These are phyloP conservation scores for Chenopodium suecicum DNA, from an alignment of 148 eudicot species.

Conservation along the genomic window DNA sequence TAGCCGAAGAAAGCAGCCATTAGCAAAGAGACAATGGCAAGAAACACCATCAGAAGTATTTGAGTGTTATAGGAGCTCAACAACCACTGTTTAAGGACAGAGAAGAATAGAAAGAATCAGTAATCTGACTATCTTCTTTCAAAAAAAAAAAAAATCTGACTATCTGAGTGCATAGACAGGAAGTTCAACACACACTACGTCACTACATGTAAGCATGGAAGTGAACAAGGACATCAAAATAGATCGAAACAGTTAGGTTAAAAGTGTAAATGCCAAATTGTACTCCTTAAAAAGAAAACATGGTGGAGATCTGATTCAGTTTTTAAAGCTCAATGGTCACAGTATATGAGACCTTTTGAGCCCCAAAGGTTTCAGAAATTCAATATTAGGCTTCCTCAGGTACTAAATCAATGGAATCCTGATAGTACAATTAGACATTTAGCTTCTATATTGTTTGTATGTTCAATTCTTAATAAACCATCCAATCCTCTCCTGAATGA, in stretches of 20 bases:
- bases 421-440: neutral
- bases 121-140: neutral
- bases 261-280: neutral
- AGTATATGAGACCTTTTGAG: neutral
- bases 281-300: neutral
- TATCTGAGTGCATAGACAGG: neutral
- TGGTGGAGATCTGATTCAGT: neutral
- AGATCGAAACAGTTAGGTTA: neutral
- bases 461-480: neutral
- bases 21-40: constrained; percentile 74
- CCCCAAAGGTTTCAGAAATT: neutral
- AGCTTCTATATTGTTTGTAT: neutral
- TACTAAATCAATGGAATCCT: neutral
- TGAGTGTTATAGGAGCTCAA: constrained; percentile 80
- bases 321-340: neutral
- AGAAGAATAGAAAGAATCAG: neutral
- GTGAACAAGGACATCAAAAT: neutral
- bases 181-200: constrained; percentile 2
- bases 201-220: neutral
- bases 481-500: neutral
- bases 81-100: constrained; percentile 65
- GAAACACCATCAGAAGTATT: constrained; percentile 85
- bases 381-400: neutral
- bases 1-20: constrained; percentile 84
- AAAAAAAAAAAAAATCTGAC: neutral